phyloP scores from a whole-genome alignment of 2,329 filamentous ascomycete genomes.

The Colletotrichum navitas region DNA sequence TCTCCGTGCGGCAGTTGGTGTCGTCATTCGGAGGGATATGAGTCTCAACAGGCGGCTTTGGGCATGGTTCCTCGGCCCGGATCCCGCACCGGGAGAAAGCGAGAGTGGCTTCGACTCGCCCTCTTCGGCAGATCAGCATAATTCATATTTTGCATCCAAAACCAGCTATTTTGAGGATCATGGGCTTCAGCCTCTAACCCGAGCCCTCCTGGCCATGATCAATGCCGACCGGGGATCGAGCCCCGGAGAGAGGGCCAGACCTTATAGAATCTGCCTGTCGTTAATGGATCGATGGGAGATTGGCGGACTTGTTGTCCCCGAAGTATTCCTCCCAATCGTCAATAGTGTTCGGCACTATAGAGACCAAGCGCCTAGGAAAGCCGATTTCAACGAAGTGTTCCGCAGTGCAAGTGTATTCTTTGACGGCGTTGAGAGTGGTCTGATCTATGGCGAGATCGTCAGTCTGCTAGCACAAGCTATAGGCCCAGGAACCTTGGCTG shows the following conservation, averaged over 20 bases:
- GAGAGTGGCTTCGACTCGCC: slow-evolving; percentile 63
- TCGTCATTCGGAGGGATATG: slow-evolving; percentile 94
- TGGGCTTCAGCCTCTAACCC: slow-evolving; percentile 80
- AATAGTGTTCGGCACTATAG: slow-evolving; percentile 84
- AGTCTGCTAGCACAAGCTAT: slow-evolving; percentile 74
- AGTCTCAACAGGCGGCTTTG: slow-evolving; percentile 94
- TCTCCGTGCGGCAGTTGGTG: slow-evolving; percentile 84
- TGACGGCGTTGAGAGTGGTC: slow-evolving; percentile 92
- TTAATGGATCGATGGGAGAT: slow-evolving; percentile 99
- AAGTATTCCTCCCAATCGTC: slow-evolving; percentile 89
- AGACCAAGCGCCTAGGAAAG: slow-evolving; percentile 70
- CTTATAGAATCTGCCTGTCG: slow-evolving; percentile 92
- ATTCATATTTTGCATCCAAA: slow-evolving; percentile 65
- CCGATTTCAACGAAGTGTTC: slow-evolving; percentile 86
- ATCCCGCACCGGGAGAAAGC: slow-evolving; percentile 62
- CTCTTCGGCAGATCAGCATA: slow-evolving; percentile 57
- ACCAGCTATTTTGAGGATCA: slow-evolving; percentile 87
- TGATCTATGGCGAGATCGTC: slow-evolving; percentile 90
- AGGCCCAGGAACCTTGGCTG: slow-evolving; percentile 57
- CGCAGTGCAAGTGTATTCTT: slow-evolving; percentile 96
- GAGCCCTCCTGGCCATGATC: slow-evolving; percentile 83
- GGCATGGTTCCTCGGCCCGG: slow-evolving; percentile 94
- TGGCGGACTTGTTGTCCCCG: slow-evolving; percentile 87
- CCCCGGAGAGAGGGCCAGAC: slow-evolving; percentile 79
- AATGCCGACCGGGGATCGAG: slow-evolving; percentile 62